phyloP scores from a whole-genome alignment of 1,139 yeast genomes.

The Casaregolazyma lundiana region DNA sequence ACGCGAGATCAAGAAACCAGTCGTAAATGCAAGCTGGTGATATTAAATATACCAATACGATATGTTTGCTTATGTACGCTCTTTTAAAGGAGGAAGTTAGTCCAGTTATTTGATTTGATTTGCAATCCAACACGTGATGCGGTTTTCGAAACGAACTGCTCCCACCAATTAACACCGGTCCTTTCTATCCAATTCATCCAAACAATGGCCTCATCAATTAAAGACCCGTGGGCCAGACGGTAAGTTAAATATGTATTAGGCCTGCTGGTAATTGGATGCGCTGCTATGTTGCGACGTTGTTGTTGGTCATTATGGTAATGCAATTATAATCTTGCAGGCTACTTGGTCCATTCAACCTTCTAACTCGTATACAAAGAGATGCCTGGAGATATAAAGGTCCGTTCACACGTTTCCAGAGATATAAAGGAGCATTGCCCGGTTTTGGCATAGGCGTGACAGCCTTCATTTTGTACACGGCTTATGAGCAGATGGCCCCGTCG shows the following conservation, averaged over 20 bases:
- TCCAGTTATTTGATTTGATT: too few relatives aligned
- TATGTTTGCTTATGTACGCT: too few relatives aligned
- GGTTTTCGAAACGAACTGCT: too few relatives aligned
- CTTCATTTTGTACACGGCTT: constrained; percentile 59
- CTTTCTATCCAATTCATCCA: constrained; percentile 5
- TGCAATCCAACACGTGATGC: too few relatives aligned
- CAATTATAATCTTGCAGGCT: too few relatives aligned
- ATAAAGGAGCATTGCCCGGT: constrained; percentile 77
- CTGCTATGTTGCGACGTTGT: neutral
- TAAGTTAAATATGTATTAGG: constrained; percentile 24
- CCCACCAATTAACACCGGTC: constrained; percentile 5
- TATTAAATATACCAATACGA: too few relatives aligned
- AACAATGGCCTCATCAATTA: constrained; percentile 28
- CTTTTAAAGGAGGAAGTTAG: too few relatives aligned
- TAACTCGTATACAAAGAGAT: constrained; percentile 48
- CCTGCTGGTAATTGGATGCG: neutral
- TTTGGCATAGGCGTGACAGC: constrained; percentile 77
- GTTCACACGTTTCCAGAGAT: constrained; percentile 66
- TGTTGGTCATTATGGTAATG: neutral
- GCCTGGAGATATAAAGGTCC: constrained; percentile 91
- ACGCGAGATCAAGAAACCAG: too few relatives aligned
- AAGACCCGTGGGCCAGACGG: constrained; percentile 49
- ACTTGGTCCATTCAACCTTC: too few relatives aligned
- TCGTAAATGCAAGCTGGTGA: too few relatives aligned
- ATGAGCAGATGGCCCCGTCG: constrained; percentile 41